Evolutionary conservation across 306 rosid genomes (phyloP), one percentile per base, ranked within the genome.

Genomic region (Biancaea sappan): DNA sequence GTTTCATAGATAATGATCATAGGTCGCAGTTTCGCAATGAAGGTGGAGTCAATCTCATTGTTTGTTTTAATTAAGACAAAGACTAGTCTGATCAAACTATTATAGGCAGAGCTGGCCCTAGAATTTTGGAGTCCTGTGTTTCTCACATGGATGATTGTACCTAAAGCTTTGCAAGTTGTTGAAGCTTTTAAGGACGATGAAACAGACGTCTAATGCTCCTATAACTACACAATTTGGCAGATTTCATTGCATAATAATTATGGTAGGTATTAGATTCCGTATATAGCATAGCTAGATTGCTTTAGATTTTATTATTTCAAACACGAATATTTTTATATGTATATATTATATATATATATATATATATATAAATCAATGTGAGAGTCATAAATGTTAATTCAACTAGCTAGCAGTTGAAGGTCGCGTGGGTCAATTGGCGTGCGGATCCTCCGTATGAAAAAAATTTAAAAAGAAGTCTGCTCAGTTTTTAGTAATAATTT

Each of bases 121-220:
- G 26, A 12, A 47, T 61, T 60, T 70, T 48, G 77, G 29, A 70
- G 34, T 61, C 50, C 19, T 48, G 44, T 38, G 61, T 59, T 40
- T 29, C 35, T 51, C 35, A 78, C 67, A 71, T 78, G 60, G 72
- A 61, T 62, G 38, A 43, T 66, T 37, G 75, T 32, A 22, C 66
- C 19, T 31, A 19, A 0, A 79, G 31, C 10, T 54, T 54, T 72
- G 74, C 78, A 56, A 72, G 69, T 53, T 72, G 65, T 53, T 41
- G 48, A 37, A 73, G 59, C 75, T 65, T 64, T 79, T 18, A 66
- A 73, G 8, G 72, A 66, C 57, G 46, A 72, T 11, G 75, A 57
- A 73, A 72, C 38, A 37, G 38, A 66, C 59, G 53, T 38, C 48
- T 12, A 56, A 37, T 37, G 32, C 21, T 71, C 54, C 43, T 32